phyloP scores from a whole-genome alignment of 2,329 filamentous ascomycete species.

The Penicillium olsonii region DNA sequence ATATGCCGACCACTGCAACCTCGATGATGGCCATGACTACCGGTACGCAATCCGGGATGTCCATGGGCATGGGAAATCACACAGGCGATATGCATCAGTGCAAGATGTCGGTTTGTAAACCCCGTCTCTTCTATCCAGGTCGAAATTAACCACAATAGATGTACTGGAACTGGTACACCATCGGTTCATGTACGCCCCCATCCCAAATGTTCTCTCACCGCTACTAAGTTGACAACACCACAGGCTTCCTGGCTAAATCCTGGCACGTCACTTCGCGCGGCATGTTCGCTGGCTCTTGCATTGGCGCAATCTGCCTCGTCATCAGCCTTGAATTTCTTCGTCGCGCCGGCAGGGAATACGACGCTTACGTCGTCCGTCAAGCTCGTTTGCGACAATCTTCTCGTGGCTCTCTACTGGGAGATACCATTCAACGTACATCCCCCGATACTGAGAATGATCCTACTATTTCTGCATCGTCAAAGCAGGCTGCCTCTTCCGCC shows the following conservation, averaged over 20 bases:
- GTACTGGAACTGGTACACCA: slow-evolving; percentile 28
- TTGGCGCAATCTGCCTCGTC: slow-evolving; percentile 74
- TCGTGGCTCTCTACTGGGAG: slow-evolving; percentile 1
- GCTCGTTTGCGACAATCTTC: slow-evolving; percentile 38
- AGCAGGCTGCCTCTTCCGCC: background rate
- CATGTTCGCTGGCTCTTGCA: slow-evolving; percentile 78
- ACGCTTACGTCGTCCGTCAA: slow-evolving; percentile 64
- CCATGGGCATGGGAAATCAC: background rate
- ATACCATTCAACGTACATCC: background rate
- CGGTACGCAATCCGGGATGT: background rate
- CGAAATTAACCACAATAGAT: slow-evolving; percentile 12
- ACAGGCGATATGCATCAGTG: background rate
- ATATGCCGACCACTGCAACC: slow-evolving; percentile 1
- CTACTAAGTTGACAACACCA: background rate
- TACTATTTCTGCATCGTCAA: background rate
- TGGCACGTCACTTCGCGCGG: slow-evolving; percentile 71
- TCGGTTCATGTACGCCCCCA: slow-evolving; percentile 20
- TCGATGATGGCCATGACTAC: background rate
- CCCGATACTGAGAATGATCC: background rate
- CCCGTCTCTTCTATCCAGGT: no score
- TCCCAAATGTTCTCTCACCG: background rate
- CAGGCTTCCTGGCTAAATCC: slow-evolving; percentile 65
- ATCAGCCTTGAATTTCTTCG: slow-evolving; percentile 72
- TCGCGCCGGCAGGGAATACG: slow-evolving; percentile 70
- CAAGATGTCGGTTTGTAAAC: slow-evolving; percentile 5